These are phyloP conservation scores for Pythium grandisporangium DNA, from an alignment of 352 stramenopile genomes.

Conservation along the genomic window DNA sequence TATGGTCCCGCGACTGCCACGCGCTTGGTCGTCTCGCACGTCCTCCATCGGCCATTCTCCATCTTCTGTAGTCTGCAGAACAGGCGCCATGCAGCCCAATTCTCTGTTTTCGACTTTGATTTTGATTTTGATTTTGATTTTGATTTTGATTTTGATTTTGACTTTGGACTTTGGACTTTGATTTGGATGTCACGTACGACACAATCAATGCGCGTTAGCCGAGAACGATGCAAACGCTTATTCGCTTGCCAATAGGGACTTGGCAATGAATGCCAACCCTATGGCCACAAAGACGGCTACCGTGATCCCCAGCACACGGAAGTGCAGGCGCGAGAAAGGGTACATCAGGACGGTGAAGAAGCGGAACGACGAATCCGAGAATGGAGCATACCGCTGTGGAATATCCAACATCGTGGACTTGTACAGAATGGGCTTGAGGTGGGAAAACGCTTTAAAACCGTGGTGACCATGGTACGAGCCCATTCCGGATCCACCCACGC, in stretches of 20 bases:
- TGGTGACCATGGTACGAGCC: constrained; percentile 77
- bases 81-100: not conserved
- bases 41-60: too few species aligned
- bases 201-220: too few species aligned
- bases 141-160: too few species aligned
- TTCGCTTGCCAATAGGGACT: too few species aligned
- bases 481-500: constrained; percentile 48
- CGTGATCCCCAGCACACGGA: constrained; percentile 10
- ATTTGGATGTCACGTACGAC: too few species aligned
- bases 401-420: constrained; percentile 52
- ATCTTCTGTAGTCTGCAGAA: too few species aligned
- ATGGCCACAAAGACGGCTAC: not conserved
- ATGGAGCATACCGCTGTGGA: constrained; percentile 44
- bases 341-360: constrained; percentile 32
- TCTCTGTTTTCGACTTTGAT: constrained; percentile 1
- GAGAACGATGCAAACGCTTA: too few species aligned
- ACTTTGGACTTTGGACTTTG: too few species aligned
- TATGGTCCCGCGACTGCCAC: too few species aligned
- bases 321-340: constrained; percentile 31
- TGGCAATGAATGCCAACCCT: not conserved
- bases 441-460: constrained; percentile 74
- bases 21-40: constrained; percentile 7
- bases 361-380: constrained; percentile 19
- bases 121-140: not conserved
- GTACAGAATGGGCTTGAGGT: constrained; percentile 56